Conservation (phyloP, 129 eudicot species). For the Glebionis coronaria region DNA sequence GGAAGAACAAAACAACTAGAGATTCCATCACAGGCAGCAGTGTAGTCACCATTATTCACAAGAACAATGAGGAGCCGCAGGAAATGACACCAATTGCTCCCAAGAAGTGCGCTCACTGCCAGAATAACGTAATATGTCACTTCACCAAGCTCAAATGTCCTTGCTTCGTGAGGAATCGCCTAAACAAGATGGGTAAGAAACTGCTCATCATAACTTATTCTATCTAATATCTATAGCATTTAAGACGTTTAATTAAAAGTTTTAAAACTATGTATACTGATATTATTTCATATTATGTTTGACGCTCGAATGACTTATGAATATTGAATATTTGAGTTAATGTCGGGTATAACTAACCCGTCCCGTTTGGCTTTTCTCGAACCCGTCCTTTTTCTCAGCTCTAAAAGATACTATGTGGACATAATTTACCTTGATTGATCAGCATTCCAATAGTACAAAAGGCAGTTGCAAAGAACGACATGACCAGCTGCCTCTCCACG, state of each 20-base stretch:
- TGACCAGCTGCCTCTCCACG: slow-evolving; percentile 57
- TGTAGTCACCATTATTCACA: not conserved
- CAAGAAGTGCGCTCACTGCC: not conserved
- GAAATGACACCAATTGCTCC: slow-evolving; percentile 1
- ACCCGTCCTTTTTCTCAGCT: slow-evolving; percentile 7
- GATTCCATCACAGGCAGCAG: not conserved
- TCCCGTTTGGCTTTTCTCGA: too few relatives aligned
- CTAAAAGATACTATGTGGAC: too few relatives aligned
- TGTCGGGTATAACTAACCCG: too few relatives aligned
- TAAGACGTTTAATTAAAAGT: too few relatives aligned
- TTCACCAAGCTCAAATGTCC: not conserved
- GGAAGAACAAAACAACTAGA: not conserved
- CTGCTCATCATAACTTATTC: too few relatives aligned
- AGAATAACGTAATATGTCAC: not conserved
- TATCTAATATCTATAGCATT: too few relatives aligned
- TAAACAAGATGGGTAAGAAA: not conserved
- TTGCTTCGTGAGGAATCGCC: not conserved
- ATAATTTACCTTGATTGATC: slow-evolving; percentile 17
- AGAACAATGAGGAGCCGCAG: not conserved
- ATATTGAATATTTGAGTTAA: too few relatives aligned
- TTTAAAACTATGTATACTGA: too few relatives aligned
- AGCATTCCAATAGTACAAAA: slow-evolving; percentile 54
- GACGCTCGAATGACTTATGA: too few relatives aligned
- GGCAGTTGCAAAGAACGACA: slow-evolving; percentile 45
- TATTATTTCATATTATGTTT: too few relatives aligned